These are phyloP conservation scores for Durotheca rogersii DNA, from an alignment of 495 filamentous ascomycete genomes.

Conservation along the genomic window DNA sequence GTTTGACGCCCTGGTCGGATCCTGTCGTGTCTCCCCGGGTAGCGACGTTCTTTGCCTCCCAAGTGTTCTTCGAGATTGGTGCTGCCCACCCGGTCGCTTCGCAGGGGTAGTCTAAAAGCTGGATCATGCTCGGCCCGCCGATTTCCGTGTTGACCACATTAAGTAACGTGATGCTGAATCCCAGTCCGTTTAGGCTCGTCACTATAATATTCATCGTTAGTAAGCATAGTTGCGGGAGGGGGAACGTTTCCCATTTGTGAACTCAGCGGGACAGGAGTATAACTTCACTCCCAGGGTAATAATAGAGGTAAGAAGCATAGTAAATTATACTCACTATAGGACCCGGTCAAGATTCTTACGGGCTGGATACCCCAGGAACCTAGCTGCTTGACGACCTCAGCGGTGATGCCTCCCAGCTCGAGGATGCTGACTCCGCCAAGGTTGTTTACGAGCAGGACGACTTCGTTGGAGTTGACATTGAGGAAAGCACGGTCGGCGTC, in stretches of 20 bases:
- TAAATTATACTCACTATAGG: constrained; percentile 46
- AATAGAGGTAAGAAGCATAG: neutral
- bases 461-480: constrained; percentile 61
- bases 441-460: constrained; percentile 87
- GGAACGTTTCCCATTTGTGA: neutral
- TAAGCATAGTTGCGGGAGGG: constrained; percentile 8
- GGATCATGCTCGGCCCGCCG: constrained; percentile 76
- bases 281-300: too few species aligned
- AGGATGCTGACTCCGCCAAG: constrained; percentile 87
- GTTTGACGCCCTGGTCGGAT: constrained; percentile 49
- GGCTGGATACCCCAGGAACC: constrained; percentile 70
- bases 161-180: constrained; percentile 85
- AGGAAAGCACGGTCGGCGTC: constrained; percentile 84
- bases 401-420: constrained; percentile 84
- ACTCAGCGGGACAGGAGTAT: too few species aligned
- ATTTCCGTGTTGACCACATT: constrained; percentile 80
- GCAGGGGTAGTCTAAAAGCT: constrained; percentile 81
- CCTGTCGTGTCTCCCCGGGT: constrained; percentile 43
- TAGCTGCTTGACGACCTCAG: constrained; percentile 84
- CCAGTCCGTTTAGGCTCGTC: constrained; percentile 89
- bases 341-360: constrained; percentile 63
- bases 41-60: constrained; percentile 53
- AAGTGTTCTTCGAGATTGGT: constrained; percentile 63
- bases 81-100: constrained; percentile 86
- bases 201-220: constrained; percentile 47